These are phyloP conservation scores for Leccinum obscurum DNA, from an alignment of 768 basidiomycete species.

Conservation along the genomic window DNA sequence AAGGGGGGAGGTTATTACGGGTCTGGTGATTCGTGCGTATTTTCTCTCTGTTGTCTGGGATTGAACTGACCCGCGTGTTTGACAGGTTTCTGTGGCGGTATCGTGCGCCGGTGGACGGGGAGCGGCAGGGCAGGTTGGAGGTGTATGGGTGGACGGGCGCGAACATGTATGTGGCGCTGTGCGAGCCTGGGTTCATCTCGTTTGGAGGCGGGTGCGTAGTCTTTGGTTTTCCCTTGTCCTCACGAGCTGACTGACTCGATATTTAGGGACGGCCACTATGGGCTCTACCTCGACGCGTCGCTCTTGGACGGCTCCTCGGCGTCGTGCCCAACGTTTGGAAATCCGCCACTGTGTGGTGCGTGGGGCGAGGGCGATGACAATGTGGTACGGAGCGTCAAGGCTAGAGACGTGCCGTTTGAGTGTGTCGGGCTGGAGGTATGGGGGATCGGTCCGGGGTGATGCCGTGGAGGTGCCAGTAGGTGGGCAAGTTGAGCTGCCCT, in stretches of 20 bases:
- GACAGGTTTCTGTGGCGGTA: conserved; percentile 30
- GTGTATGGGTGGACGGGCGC: conserved; percentile 83
- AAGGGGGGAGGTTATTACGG: conserved; percentile 75
- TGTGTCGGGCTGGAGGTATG: conserved; percentile 93
- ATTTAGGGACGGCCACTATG: conserved; percentile 75
- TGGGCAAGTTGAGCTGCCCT: not conserved
- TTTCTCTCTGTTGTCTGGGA: not conserved
- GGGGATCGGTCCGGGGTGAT: conserved; percentile 52
- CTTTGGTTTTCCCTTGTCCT: not conserved
- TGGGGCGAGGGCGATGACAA: conserved; percentile 1
- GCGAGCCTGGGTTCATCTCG: conserved; percentile 76
- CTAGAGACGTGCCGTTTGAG: conserved; percentile 67
- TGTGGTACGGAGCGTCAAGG: conserved; percentile 24
- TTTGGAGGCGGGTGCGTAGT: conserved; percentile 87
- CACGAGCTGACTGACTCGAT: not conserved
- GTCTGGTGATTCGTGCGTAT: conserved; percentile 77
- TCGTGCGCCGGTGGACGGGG: conserved; percentile 25
- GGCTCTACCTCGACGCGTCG: conserved; percentile 81
- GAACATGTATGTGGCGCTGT: conserved; percentile 89
- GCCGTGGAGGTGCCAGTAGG: too few species aligned
- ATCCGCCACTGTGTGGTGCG: conserved; percentile 70
- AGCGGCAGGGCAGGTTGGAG: conserved; percentile 40
- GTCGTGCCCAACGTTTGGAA: conserved; percentile 82
- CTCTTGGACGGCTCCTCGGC: conserved; percentile 85
- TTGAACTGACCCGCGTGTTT: not conserved